These are phyloP conservation scores for Bruguiera parviflora DNA, from an alignment of 345 rosid genomes.

Conservation along the genomic window DNA sequence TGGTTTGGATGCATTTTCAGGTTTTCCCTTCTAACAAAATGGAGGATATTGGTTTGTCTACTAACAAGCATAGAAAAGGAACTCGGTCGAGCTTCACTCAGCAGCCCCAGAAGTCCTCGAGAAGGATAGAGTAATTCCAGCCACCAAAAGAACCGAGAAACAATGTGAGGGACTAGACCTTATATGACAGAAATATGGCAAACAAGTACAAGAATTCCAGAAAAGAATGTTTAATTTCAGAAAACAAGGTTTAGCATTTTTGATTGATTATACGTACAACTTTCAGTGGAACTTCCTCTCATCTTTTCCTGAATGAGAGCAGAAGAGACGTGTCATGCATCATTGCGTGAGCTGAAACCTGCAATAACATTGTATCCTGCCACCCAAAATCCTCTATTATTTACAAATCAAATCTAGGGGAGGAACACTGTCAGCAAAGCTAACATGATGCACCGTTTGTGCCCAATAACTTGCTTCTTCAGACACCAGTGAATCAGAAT, in stretches of 20 bases:
- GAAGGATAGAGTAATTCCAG: conserved; percentile 3
- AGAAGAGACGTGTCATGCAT: conserved; percentile 6
- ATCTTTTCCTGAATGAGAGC: conserved; percentile 16
- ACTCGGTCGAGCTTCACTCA: too few species aligned
- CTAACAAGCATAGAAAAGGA: too few species aligned
- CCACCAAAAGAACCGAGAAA: neutral
- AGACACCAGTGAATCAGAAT: neutral
- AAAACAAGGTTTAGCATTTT: conserved; percentile 18
- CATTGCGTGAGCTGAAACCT: conserved; percentile 18
- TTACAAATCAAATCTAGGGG: conserved; percentile 25
- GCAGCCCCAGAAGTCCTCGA: too few species aligned
- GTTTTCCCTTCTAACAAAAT: too few species aligned
- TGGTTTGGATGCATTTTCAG: too few species aligned
- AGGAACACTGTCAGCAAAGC: neutral
- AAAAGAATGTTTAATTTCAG: neutral
- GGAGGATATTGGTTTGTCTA: too few species aligned
- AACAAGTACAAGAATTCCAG: neutral
- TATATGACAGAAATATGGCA: neutral
- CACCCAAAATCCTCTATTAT: conserved; percentile 27
- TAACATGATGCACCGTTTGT: conserved; percentile 8
- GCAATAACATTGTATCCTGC: conserved; percentile 16
- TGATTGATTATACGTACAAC: conserved; percentile 3
- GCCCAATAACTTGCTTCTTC: neutral
- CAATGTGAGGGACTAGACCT: too few species aligned
- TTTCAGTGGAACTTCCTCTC: conserved; percentile 9